phyloP scores from a whole-genome alignment of 2,329 filamentous ascomycete species.

The Pseudogymnoascus sp. region DNA sequence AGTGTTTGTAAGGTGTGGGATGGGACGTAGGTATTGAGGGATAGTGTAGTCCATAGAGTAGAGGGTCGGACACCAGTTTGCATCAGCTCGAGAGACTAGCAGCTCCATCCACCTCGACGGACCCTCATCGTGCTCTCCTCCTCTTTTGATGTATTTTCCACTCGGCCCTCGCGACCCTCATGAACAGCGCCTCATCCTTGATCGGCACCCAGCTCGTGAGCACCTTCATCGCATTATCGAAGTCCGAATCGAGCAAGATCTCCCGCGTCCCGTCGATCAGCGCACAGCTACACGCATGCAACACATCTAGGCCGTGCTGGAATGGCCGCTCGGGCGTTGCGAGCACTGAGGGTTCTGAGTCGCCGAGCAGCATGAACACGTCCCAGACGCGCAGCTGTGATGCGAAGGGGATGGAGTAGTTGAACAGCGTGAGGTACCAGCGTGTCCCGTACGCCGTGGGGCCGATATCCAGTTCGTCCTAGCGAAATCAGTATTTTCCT shows the following conservation, averaged over 20 bases:
- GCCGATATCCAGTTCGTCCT: constrained; percentile 72
- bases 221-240: constrained; percentile 96
- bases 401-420: constrained; percentile 88
- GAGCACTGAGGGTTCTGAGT: constrained; percentile 43
- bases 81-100: not conserved
- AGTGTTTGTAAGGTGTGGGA: not conserved
- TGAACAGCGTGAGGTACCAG: constrained; percentile 97
- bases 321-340: constrained; percentile 34
- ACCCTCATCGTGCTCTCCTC: constrained; percentile 20
- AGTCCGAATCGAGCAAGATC: constrained; percentile 84
- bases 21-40: not conserved
- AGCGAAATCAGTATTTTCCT: not conserved
- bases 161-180: constrained; percentile 82
- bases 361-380: constrained; percentile 89
- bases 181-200: constrained; percentile 86
- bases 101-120: not conserved
- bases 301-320: constrained; percentile 67
- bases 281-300: constrained; percentile 84
- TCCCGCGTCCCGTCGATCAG: constrained; percentile 85
- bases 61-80: not conserved
- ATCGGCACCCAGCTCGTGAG: constrained; percentile 90
- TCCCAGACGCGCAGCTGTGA: constrained; percentile 96
- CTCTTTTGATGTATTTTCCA: constrained; percentile 60
- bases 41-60: not conserved
- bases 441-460: constrained; percentile 90